These are phyloP conservation scores for Casuarina glauca DNA, from an alignment of 306 rosid species.

Conservation along the genomic window DNA sequence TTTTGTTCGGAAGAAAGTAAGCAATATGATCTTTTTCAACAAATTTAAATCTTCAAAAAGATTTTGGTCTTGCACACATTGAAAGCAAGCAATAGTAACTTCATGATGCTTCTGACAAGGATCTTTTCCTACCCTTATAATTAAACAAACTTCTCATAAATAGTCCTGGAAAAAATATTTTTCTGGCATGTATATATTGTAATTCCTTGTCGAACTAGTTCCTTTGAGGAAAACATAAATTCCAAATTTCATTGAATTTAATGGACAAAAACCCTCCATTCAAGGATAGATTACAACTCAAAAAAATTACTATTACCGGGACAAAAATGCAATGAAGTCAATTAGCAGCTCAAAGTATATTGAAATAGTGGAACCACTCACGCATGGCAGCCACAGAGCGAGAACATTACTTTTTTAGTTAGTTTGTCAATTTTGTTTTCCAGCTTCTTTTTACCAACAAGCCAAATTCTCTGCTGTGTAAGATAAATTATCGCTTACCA, in stretches of 20 bases:
- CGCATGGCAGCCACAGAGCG: neutral
- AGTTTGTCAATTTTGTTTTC: slow-evolving; percentile 24
- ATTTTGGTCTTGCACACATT: neutral
- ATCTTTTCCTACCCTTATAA: slow-evolving; percentile 6
- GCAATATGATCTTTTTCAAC: neutral
- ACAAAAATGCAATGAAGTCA: slow-evolving; percentile 14
- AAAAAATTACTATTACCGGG: slow-evolving; percentile 8
- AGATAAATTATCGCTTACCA: slow-evolving; percentile 31
- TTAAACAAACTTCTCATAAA: slow-evolving; percentile 10
- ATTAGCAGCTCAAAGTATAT: slow-evolving; percentile 3
- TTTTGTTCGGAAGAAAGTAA: neutral
- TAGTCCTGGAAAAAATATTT: neutral
- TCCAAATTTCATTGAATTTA: neutral
- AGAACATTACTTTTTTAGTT: neutral
- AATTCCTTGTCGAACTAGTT: neutral
- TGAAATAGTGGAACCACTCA: neutral
- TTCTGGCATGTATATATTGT: neutral
- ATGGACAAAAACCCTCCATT: slow-evolving; percentile 5
- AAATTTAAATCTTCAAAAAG: neutral
- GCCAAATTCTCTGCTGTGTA: slow-evolving; percentile 15
- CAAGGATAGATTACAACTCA: slow-evolving; percentile 20
- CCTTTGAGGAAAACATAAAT: slow-evolving; percentile 12
- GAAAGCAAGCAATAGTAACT: slow-evolving; percentile 1
- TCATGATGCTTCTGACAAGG: slow-evolving; percentile 9
- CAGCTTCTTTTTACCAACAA: slow-evolving; percentile 20